Percentiles rank a stretch among this genome's conserved stretches.
Evolutionary conservation across 2,329 filamentous ascomycete species (phyloP).

Genomic region (Periconia digitata): DNA sequence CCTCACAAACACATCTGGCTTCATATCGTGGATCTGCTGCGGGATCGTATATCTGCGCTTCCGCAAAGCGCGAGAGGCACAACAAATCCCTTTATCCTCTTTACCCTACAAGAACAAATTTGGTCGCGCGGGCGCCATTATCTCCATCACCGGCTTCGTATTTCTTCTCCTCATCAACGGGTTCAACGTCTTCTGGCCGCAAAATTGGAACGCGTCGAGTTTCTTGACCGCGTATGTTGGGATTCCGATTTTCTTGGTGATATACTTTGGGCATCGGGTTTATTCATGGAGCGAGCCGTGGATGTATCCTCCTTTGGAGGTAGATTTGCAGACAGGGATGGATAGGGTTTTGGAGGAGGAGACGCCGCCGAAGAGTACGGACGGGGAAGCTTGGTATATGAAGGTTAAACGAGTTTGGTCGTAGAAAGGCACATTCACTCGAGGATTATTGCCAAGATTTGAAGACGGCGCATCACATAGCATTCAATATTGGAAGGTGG

Average conservation of each 20-base stretch:
- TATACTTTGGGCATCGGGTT: slow-evolving; percentile 58
- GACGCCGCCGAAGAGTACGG: slow-evolving; percentile 23
- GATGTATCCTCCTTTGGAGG: slow-evolving; percentile 51
- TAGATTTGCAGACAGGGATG: slow-evolving; percentile 55
- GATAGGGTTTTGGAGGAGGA: slow-evolving; percentile 36
- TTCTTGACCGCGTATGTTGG: slow-evolving; percentile 71
- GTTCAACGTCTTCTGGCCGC: slow-evolving; percentile 71
- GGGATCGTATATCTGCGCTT: slow-evolving; percentile 63
- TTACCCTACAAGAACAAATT: slow-evolving; percentile 58
- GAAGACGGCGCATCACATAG: too few relatives aligned
- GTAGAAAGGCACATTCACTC: not conserved
- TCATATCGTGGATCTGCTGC: slow-evolving; percentile 58
- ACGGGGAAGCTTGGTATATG: slow-evolving; percentile 25
- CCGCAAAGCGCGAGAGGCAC: slow-evolving; percentile 57
- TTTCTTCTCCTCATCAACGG: slow-evolving; percentile 73
- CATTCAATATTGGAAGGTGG: too few relatives aligned
- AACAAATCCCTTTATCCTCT: slow-evolving; percentile 49
- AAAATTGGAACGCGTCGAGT: slow-evolving; percentile 61
- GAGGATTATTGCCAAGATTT: too few relatives aligned
- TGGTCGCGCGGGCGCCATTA: slow-evolving; percentile 67
- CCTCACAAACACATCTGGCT: slow-evolving; percentile 61
- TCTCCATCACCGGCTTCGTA: slow-evolving; percentile 59
- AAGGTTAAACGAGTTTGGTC: slow-evolving; percentile 26
- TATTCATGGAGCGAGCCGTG: slow-evolving; percentile 53
- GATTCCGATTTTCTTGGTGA: slow-evolving; percentile 60